Evolutionary conservation across 495 filamentous ascomycete species (phyloP).

Genomic region (Haplographium delicatum): DNA sequence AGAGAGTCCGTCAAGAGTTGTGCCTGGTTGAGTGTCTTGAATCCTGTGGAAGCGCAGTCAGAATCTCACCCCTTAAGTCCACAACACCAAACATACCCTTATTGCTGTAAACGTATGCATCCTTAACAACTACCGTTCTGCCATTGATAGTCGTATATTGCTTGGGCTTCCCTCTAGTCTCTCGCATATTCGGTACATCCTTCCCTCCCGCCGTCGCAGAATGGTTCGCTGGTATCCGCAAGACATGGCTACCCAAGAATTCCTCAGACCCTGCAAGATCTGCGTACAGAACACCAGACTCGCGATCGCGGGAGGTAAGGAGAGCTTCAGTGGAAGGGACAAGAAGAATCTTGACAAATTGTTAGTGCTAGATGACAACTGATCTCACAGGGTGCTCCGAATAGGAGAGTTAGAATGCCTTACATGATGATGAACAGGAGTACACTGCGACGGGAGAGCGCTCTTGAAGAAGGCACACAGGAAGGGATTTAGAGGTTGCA

Average conservation of each 20-base stretch:
- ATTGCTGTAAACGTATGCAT: slow-evolving; percentile 89
- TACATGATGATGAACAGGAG: slow-evolving; percentile 86
- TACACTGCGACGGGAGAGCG: slow-evolving; percentile 86
- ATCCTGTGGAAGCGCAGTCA: slow-evolving; percentile 51
- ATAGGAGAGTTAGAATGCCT: too few relatives aligned
- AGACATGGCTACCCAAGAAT: slow-evolving; percentile 93
- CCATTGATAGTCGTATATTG: slow-evolving; percentile 91
- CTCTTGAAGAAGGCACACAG: slow-evolving; percentile 97
- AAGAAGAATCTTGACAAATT: slow-evolving; percentile 64
- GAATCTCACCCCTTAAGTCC: background rate
- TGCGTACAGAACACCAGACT: slow-evolving; percentile 68
- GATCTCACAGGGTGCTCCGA: slow-evolving; percentile 3
- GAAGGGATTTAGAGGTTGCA: slow-evolving; percentile 99
- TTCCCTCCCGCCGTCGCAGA: slow-evolving; percentile 54
- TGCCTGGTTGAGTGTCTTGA: slow-evolving; percentile 85
- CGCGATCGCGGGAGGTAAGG: slow-evolving; percentile 81
- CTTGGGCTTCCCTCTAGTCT: slow-evolving; percentile 88
- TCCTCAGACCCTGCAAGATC: slow-evolving; percentile 87
- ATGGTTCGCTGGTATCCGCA: slow-evolving; percentile 67
- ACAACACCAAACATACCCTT: slow-evolving; percentile 57
- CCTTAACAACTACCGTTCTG: slow-evolving; percentile 89
- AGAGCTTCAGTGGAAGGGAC: slow-evolving; percentile 91
- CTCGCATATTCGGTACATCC: slow-evolving; percentile 72
- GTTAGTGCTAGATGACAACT: slow-evolving; percentile 12
- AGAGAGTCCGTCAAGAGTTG: slow-evolving; percentile 80